Evolutionary conservation across 2,329 filamentous ascomycete genomes (phyloP), one percentile per base, ranked within the genome.

Genomic region (Venturia effusa): DNA sequence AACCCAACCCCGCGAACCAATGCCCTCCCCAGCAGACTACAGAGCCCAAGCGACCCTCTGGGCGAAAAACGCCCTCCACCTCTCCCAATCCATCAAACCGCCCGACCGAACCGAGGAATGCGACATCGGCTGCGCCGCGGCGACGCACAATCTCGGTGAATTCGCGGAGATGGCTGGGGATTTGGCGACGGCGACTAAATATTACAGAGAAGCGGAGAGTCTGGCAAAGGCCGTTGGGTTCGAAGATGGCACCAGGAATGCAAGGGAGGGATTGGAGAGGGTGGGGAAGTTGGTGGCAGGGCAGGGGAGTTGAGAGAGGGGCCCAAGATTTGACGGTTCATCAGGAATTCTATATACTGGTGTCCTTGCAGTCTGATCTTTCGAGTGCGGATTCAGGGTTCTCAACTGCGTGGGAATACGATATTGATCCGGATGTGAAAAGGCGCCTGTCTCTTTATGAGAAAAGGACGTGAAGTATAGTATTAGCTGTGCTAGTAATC

Each of bases 101-200:
- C 84, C 88, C 0, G 78, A 84, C 3, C 81, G 90, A 48, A 89
- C 85, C 2, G 81, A 87, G 61, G 90, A 96, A 71, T 97, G 93
- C 71, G 91, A 96, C 72, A 75, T 88, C 64, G 90, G 88, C 1
- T 97, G 92, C 71, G 88, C 88, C 2, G 88, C 88, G 6, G 89
- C 92, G 8, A 85, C 89, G n/a, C 89, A 90, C 74, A 96, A 95
- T 72, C 83, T 96, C 62, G 93, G 87, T 30, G 89, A 95, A 69
- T 87, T 97, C 68, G 88, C 89, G 0, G 85, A 89, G 68, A 87
- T 94, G 83, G 76, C 86, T 66, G 87, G 88, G 1, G 82, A 89
- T 69, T 70, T 80, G 1, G 77, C 78, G 4, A 81, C 88, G 68
- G 92, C 93, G 1, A 81, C 81, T 69, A 81, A 80, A 68, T 83